A percentile compares a stretch with the other conserved stretches of the same genome.
phyloP scores from a whole-genome alignment of 164 flowering plant genomes.

The Tinospora cordifolia region DNA sequence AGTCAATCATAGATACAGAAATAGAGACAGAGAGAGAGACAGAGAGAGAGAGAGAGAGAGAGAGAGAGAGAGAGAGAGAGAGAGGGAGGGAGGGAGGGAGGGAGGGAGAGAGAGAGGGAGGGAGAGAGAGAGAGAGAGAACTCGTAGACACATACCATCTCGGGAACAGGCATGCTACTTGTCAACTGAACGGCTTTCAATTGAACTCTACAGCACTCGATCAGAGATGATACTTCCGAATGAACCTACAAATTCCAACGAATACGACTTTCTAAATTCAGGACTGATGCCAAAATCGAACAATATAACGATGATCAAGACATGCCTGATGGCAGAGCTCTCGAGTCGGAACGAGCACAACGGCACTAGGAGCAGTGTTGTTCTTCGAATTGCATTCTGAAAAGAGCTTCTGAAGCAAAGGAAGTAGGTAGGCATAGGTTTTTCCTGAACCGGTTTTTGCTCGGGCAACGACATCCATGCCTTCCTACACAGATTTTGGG shows the following conservation, averaged over 20 bases:
- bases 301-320: not conserved
- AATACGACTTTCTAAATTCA: not conserved
- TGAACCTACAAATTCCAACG: conserved; percentile 44
- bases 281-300: not conserved
- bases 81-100: too few relatives aligned
- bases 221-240: conserved; percentile 46
- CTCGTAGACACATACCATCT: conserved; percentile 75
- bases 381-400: conserved; percentile 33
- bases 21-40: too few relatives aligned
- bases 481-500: conserved; percentile 45
- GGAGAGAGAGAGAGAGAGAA: too few relatives aligned
- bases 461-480: conserved; percentile 86
- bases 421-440: conserved; percentile 88
- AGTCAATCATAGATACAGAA: conserved; percentile 6
- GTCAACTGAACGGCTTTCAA: conserved; percentile 66
- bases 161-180: conserved; percentile 46
- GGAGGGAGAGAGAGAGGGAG: too few relatives aligned
- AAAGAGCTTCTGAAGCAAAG: conserved; percentile 81
- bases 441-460: conserved; percentile 98
- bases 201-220: conserved; percentile 76
- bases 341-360: conserved; percentile 79
- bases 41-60: too few relatives aligned
- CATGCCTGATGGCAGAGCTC: conserved; percentile 80
- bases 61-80: too few relatives aligned
- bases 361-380: conserved; percentile 51